Base-by-base conservation (phyloP, 106 monocot genomes). In the Posidonia australis region DNA sequence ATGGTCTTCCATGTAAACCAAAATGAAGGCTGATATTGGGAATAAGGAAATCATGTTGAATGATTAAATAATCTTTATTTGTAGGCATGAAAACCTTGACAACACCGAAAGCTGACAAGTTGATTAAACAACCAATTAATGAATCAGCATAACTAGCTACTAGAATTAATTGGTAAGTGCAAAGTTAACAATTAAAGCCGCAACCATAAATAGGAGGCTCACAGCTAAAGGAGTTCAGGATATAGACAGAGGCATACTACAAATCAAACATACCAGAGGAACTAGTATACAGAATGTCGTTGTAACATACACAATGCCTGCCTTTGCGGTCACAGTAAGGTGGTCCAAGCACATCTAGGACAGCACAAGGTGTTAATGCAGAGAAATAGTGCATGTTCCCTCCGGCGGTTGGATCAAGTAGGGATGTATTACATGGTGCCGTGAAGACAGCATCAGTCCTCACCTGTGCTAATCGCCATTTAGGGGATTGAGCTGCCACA, bases 341-440 rank as follows among this genome's bases (percentile, higher is more conserved):
- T 16, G 96, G 96, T 10, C 87, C 84, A 2, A 90, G 90, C 26
- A 98, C 82, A 74, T 98, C 96, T 25, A 98, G 67, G 55, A 98
- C 75, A 0, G 87, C 96, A 70, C 87, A 87, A 5, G 87, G 16
- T 1, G 87, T 90, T 10, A 66, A 47, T 10, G 96, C 96, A 25
- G 77, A 78, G 46, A 98, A 98, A 29, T 80, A 69, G 44, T 98
- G 96, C 62, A 98, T 80, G 66, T 98, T 98, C 9, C 96, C 96
- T 42, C 90, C 90, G 44, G 70, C 70, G 1, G 79, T 64, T 32
- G 96, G 96, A 64, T 85, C 90, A 4, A 98, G 74, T 52, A 98
- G 83, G 24, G 84, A 84, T 3, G 90, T 90, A 21, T 80, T 64
- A 22, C 96, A 87, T 25, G 89, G 86, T 19, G 84, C 84, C 7